Percentiles rank a stretch among this genome's conserved stretches.
Evolutionary conservation across 768 basidiomycete species (phyloP).

Genomic region (Lentinula aciculospora): DNA sequence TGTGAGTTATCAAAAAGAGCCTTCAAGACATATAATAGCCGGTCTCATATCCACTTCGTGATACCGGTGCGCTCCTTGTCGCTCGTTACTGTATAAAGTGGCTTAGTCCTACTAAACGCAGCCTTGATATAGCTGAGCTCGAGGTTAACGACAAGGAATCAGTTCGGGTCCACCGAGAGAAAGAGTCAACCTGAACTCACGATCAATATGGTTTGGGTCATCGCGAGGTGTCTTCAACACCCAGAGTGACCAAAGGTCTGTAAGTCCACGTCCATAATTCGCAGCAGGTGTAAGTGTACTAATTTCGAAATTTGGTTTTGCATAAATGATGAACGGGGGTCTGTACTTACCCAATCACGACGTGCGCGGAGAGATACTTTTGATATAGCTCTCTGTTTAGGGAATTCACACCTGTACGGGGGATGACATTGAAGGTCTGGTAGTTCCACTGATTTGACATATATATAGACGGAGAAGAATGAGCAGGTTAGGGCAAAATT

Average conservation of each 20-base stretch:
- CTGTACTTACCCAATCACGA: not conserved
- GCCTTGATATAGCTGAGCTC: not conserved
- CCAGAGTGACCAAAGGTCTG: not conserved
- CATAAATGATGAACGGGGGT: not conserved
- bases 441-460: not conserved
- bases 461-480: not conserved
- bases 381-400: not conserved
- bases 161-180: not conserved
- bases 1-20: too few relatives aligned
- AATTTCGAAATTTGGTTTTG: not conserved
- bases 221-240: not conserved
- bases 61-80: not conserved
- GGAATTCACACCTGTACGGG: not conserved
- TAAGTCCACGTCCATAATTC: not conserved
- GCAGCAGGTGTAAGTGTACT: not conserved
- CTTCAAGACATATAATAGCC: too few relatives aligned
- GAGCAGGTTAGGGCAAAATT: not conserved
- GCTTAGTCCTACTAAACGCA: not conserved
- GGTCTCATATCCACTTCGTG: too few relatives aligned
- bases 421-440: not conserved
- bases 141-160: not conserved
- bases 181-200: not conserved
- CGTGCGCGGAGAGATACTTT: not conserved
- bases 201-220: not conserved
- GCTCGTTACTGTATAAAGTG: not conserved